A percentile compares a stretch with the other conserved stretches of the same genome.
Evolutionary conservation across 2,329 filamentous ascomycete genomes (phyloP).

Genomic region (Fusarium ramigenum): DNA sequence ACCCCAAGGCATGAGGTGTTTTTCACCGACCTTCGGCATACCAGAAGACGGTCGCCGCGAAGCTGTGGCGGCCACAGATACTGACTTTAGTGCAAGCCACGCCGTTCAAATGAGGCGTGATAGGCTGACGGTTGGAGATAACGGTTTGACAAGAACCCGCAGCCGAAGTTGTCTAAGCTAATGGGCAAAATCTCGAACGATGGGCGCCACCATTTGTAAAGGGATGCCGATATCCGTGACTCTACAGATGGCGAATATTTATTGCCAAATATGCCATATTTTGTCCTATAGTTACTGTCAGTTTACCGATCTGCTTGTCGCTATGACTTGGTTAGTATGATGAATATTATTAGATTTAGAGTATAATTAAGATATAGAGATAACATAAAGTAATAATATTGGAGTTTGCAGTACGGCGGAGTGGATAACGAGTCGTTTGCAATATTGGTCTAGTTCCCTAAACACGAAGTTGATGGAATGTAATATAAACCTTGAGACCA

Average conservation of each 20-base stretch:
- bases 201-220: rapidly evolving
- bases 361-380: too few species aligned
- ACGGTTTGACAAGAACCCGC: not conserved
- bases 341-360: rapidly evolving
- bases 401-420: rapidly evolving
- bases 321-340: too few species aligned
- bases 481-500: too few species aligned
- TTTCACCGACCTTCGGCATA: not conserved
- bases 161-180: not conserved
- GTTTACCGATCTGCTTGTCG: too few species aligned
- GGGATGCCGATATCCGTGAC: too few species aligned
- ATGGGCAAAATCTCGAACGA: rapidly evolving
- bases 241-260: rapidly evolving
- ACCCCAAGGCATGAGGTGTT: not conserved
- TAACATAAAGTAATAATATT: rapidly evolving
- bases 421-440: rapidly evolving
- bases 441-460: too few species aligned
- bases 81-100: not conserved
- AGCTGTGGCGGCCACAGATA: not conserved
- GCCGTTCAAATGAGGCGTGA: not conserved
- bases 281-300: not conserved
- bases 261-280: not conserved
- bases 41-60: rapidly evolving
- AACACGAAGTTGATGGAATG: too few species aligned
- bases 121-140: not conserved